Evolutionary conservation across 371 early-diverging fungal species (phyloP).

Genomic region (Mucor indicus): DNA sequence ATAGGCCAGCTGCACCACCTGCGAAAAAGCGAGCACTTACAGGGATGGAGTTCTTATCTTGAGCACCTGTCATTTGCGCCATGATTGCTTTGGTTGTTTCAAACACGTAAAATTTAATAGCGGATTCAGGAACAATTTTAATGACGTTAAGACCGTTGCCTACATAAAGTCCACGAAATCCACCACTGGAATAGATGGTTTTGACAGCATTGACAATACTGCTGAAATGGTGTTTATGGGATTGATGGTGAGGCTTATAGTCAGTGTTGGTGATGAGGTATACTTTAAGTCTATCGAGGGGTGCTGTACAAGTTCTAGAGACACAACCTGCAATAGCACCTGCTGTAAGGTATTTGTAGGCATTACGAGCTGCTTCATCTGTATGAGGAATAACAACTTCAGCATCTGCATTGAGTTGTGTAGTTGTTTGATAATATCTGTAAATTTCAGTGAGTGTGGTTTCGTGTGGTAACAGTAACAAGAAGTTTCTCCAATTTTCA

Average conservation of each 20-base stretch:
- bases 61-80: constrained; percentile 37
- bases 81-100: constrained; percentile 63
- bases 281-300: constrained; percentile 75
- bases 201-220: constrained; percentile 16
- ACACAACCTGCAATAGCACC: constrained; percentile 79
- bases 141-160: constrained; percentile 80
- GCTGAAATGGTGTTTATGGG: constrained; percentile 3
- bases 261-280: constrained; percentile 60
- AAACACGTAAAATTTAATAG: constrained; percentile 72
- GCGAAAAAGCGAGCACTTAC: constrained; percentile 66
- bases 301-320: constrained; percentile 78
- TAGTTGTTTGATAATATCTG: constrained; percentile 57
- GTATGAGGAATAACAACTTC: constrained; percentile 61
- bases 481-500: constrained; percentile 73
- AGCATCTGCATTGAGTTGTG: constrained; percentile 59
- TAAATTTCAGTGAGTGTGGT: constrained; percentile 55
- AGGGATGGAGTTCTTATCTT: constrained; percentile 54
- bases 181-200: constrained; percentile 18
- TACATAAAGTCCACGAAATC: constrained; percentile 66
- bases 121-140: constrained; percentile 81
- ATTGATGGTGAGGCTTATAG: constrained; percentile 8
- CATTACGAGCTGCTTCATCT: constrained; percentile 37
- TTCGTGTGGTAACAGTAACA: constrained; percentile 45
- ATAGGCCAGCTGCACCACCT: constrained; percentile 75
- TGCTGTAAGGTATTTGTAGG: constrained; percentile 64